Conservation (phyloP, 1,284 basidiomycete species). For the Moesziomyces antarcticus region DNA sequence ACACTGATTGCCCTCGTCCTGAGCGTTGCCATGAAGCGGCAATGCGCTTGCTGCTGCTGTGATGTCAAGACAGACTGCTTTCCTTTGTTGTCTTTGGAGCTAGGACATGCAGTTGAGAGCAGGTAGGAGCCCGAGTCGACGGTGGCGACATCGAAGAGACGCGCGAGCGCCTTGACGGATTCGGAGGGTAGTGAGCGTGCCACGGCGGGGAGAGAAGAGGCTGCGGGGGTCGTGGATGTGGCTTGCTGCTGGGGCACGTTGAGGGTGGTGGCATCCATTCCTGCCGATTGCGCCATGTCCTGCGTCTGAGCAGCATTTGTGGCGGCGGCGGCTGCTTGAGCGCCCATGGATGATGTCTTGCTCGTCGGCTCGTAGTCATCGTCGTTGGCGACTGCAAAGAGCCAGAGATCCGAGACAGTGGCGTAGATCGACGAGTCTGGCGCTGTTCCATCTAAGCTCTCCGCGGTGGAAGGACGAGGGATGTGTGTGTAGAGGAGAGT, state of each 20-base stretch:
- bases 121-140: slow-evolving; percentile 16
- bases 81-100: slow-evolving; percentile 9
- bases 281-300: neutral
- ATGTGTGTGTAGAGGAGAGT: slow-evolving; percentile 16
- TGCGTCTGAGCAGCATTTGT: neutral
- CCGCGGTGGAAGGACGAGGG: neutral
- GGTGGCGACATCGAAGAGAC: slow-evolving; percentile 3
- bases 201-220: neutral
- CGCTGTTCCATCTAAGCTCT: neutral
- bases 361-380: neutral
- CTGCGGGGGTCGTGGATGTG: neutral
- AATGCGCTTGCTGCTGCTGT: slow-evolving; percentile 24
- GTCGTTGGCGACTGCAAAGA: slow-evolving; percentile 13
- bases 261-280: neutral
- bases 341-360: neutral
- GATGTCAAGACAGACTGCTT: slow-evolving; percentile 20
- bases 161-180: slow-evolving; percentile 7
- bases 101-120: slow-evolving; percentile 7
- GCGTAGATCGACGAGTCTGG: neutral
- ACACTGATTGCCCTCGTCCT: slow-evolving; percentile 8
- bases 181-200: slow-evolving; percentile 9
- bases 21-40: slow-evolving; percentile 19
- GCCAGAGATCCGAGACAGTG: slow-evolving; percentile 12
- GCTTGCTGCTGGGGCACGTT: neutral
- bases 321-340: neutral